These are phyloP conservation scores for Mycena vitilis DNA, from an alignment of 768 basidiomycete species.

Conservation along the genomic window DNA sequence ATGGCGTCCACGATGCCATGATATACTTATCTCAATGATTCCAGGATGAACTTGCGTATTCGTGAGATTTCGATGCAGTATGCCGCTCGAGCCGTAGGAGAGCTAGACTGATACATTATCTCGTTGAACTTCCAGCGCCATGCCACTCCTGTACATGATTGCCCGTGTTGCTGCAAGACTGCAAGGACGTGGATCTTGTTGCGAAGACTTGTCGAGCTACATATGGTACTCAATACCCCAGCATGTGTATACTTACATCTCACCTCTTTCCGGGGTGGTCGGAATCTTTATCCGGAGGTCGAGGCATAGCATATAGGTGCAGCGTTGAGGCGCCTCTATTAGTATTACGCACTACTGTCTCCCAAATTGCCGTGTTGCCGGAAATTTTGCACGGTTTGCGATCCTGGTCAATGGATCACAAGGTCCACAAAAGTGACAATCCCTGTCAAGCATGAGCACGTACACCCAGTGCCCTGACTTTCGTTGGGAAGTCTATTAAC, in stretches of 20 bases:
- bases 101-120: conserved; percentile 8
- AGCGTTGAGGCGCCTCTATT: conserved; percentile 5
- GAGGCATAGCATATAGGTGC: not conserved
- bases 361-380: conserved; percentile 5
- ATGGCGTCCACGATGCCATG: not conserved
- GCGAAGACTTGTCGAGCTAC: conserved; percentile 15
- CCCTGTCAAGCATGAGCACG: conserved; percentile 10
- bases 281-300: conserved; percentile 5
- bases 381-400: not conserved
- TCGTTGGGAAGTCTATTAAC: conserved; percentile 21
- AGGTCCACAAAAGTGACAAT: conserved; percentile 2
- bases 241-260: not conserved
- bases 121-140: conserved; percentile 5
- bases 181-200: conserved; percentile 19
- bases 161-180: not conserved
- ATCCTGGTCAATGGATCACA: conserved; percentile 2
- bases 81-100: not conserved
- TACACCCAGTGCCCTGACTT: not conserved
- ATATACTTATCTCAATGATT: not conserved
- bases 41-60: not conserved
- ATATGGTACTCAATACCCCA: not conserved
- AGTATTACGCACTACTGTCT: conserved; percentile 20
- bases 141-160: not conserved
- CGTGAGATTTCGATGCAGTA: not conserved
- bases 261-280: conserved; percentile 6